These are phyloP conservation scores for Pisolithus tinctorius DNA, from an alignment of 768 basidiomycete species.

Conservation along the genomic window DNA sequence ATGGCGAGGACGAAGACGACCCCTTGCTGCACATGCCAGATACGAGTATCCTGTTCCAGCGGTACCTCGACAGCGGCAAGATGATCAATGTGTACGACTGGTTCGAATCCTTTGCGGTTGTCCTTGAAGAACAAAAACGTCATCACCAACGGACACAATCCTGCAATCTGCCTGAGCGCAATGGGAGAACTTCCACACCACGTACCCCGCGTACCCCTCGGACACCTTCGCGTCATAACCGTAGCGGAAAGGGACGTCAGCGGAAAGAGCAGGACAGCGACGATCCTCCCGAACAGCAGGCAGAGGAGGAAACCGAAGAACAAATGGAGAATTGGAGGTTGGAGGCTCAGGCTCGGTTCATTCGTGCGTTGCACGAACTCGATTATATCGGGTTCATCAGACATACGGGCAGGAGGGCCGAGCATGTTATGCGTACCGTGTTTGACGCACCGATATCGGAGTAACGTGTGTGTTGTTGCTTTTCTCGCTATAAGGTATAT, in stretches of 20 bases:
- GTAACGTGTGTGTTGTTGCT: conserved; percentile 11
- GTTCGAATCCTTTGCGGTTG: conserved; percentile 71
- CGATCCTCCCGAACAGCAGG: conserved; percentile 14
- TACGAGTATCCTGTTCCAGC: conserved; percentile 65
- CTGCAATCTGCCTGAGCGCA: background rate
- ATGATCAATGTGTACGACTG: conserved; percentile 87
- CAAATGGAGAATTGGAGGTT: conserved; percentile 48
- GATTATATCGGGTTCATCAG: conserved; percentile 77
- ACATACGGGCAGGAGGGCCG: conserved; percentile 70
- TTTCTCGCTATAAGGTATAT: too few species aligned
- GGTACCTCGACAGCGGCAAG: conserved; percentile 74
- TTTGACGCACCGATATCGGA: conserved; percentile 38
- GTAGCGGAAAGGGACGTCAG: background rate
- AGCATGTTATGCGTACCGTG: conserved; percentile 65
- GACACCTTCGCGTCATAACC: background rate
- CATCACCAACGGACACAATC: background rate
- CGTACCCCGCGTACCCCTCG: background rate
- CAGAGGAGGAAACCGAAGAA: conserved; percentile 24
- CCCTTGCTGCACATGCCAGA: conserved; percentile 58
- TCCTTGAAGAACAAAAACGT: conserved; percentile 51
- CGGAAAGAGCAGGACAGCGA: background rate
- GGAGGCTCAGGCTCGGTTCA: conserved; percentile 71
- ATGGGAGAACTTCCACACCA: background rate
- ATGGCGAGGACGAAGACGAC: conserved; percentile 18
- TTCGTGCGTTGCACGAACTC: conserved; percentile 74